Evolutionary conservation across 2,329 filamentous ascomycete species (phyloP), one percentile per base, ranked within the genome.

Genomic region (Fusarium nematophilum): DNA sequence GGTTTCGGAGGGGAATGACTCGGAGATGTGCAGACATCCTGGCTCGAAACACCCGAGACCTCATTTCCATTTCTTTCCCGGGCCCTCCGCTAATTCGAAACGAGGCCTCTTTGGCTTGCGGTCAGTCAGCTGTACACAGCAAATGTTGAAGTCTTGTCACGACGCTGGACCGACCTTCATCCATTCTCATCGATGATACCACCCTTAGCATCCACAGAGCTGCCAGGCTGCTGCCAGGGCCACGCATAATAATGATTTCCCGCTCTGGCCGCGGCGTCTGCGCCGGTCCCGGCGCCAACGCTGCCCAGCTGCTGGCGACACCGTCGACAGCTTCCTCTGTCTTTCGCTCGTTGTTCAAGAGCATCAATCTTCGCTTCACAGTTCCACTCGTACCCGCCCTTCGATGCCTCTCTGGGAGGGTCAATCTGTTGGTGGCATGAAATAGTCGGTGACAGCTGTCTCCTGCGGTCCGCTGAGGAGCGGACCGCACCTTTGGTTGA

Each of bases 201-300:
- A 26, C 40, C 18, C 13, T 33, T 27, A 40, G 37, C 36, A 38
- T 34, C 39, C 27, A 39, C 37, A 31, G 21, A 23, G 21, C 55
- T 30, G 55, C 50, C 27, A 33, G 36, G 42, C 27, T 13, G 13
- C 8, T 15, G 15, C 29, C 38, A 36, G 47, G 52, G 34, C 37
- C 34, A 29, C 36, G 53, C 47, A 56, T 57, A 57, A 66, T 43
- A 34, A 43, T 56, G 57, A 60, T 47, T 66, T 58, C 50, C 62
- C 51, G 48, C 50, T 40, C 52, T 62, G 54, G 53, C 51, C 60
- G 53, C 53, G 51, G 48, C 57, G 34, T 39, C 30, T 63, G 42
- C 43, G 48, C 37, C 49, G 37, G 57, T 46, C 43, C 60, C 50
- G 39, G 55, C 55, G 53, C 39, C 54, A 52, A 49, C 38, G 34